Base-by-base conservation (phyloP, 345 rosid species). In the Gossypium rotundifolium region DNA sequence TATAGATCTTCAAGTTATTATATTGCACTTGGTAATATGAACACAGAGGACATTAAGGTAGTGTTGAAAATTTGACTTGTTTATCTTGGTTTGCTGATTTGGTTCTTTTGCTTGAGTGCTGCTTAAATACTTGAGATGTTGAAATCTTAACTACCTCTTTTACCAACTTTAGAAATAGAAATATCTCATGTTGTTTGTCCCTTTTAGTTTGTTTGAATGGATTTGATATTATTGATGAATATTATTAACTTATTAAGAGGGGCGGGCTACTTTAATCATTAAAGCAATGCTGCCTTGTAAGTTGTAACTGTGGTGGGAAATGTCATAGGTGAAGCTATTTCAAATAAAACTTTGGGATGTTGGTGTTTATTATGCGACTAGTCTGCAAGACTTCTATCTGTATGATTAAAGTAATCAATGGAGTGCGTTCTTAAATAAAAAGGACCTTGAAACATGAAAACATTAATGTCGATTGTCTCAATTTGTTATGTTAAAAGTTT, bases 31-130 rank as follows among this genome's bases (percentile, higher is more conserved):
- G 98, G 96, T 74, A 95, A 95, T 77, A 77, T 90, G 71, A 89
- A 95, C 86, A 79, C 88, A 3, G 91, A 86, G 78, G 85, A 85
- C 38, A 88, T 88, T 53, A 83, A 90, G 94, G 99, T 95, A 89
- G 81, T 49, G 70, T 49, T 61, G 40, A 76, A 51, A 59, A 17
- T 4, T 42, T 8, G 13, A 17, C 38, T 25, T 60, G 11, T 63
- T 65, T 59, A 33, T 27, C 20, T 65, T 70, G 71, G 9, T 72
- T 58, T 66, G 11, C 63, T 75, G 64, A 9, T 46, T 60, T 52
- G 58, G 18, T 67, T 7, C 16, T 74, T 67, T 61, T 63, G 25
- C 2, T 0, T 22, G 55, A 33, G 74, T 68, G n/a, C 45, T 62
- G 27, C 69, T 1, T 25, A 27, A n/a, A 16, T 63, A 45, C 57